phyloP scores from a whole-genome alignment of 352 stramenopile species.

The Labyrinthula sp. region DNA sequence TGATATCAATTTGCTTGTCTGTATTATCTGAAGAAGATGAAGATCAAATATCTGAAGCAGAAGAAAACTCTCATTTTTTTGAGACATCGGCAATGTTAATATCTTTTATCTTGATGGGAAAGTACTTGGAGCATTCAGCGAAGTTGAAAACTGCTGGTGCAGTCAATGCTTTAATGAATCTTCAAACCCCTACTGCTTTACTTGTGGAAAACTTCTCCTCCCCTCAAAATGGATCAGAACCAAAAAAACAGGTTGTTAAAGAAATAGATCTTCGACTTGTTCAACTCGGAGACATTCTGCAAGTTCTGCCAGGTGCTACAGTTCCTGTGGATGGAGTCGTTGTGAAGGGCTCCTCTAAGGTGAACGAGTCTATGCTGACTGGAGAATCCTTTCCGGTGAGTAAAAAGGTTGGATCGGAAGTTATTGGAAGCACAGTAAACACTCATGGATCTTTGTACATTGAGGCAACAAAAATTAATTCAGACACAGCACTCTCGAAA shows the following conservation, averaged over 20 bases:
- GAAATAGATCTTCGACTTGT: constrained; percentile 35
- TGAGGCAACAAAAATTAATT: constrained; percentile 66
- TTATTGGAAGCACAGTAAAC: constrained; percentile 66
- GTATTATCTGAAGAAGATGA: too few species aligned
- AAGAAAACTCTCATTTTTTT: constrained; percentile 56
- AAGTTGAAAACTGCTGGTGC: constrained; percentile 77
- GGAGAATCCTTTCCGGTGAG: constrained; percentile 59
- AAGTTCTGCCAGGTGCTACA: constrained; percentile 57
- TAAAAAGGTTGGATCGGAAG: constrained; percentile 42
- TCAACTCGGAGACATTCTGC: constrained; percentile 57
- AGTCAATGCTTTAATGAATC: constrained; percentile 76
- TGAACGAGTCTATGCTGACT: constrained; percentile 82
- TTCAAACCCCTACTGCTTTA: constrained; percentile 77
- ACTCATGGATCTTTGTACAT: constrained; percentile 66
- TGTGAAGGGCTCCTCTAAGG: constrained; percentile 48
- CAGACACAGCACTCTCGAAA: constrained; percentile 75
- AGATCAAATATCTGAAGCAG: too few species aligned
- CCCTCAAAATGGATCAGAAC: not conserved
- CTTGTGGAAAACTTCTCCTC: constrained; percentile 33
- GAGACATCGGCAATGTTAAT: constrained; percentile 94
- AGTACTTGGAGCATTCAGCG: constrained; percentile 77
- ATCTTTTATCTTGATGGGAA: constrained; percentile 90
- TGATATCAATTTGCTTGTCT: constrained; percentile 30
- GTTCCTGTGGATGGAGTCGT: constrained; percentile 71
- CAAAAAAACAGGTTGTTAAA: constrained; percentile 15